Conservation (phyloP, 2,329 filamentous ascomycete species). For the Aspergillus terreus region DNA sequence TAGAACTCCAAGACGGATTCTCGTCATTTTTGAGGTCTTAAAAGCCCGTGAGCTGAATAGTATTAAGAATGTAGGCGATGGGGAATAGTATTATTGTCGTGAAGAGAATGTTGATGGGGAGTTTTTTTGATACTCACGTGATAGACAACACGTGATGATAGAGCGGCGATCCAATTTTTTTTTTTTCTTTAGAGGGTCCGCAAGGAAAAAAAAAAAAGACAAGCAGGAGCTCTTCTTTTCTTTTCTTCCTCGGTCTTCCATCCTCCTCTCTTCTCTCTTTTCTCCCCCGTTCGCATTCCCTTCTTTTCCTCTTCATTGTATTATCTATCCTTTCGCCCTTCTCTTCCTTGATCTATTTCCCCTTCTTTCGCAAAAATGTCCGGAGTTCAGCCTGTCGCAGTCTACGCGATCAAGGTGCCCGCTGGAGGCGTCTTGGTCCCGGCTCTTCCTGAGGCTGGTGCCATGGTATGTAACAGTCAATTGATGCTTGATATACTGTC, state of each 20-base stretch:
- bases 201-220: neutral
- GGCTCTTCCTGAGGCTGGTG: conserved; percentile 67
- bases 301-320: conserved; percentile 2
- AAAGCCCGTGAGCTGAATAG: neutral
- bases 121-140: neutral
- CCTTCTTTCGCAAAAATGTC: conserved; percentile 37
- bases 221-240: conserved; percentile 5
- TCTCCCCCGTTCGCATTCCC: conserved; percentile 11
- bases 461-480: neutral
- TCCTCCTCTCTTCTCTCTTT: conserved; percentile 18
- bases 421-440: conserved; percentile 78
- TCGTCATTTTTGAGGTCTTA: conserved; percentile 10
- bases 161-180: conserved; percentile 5
- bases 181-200: conserved; percentile 6
- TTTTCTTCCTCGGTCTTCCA: conserved; percentile 16
- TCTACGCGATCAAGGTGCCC: conserved; percentile 91
- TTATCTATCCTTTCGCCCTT: neutral
- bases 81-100: neutral
- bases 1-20: conserved; percentile 26
- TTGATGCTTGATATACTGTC: neutral
- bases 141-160: neutral
- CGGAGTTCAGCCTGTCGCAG: conserved; percentile 61
- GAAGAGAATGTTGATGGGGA: neutral
- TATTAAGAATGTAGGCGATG: neutral
- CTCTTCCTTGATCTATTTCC: conserved; percentile 4